Conservation (phyloP, 108 stramenopile species). For the Nitzschia putrida region DNA sequence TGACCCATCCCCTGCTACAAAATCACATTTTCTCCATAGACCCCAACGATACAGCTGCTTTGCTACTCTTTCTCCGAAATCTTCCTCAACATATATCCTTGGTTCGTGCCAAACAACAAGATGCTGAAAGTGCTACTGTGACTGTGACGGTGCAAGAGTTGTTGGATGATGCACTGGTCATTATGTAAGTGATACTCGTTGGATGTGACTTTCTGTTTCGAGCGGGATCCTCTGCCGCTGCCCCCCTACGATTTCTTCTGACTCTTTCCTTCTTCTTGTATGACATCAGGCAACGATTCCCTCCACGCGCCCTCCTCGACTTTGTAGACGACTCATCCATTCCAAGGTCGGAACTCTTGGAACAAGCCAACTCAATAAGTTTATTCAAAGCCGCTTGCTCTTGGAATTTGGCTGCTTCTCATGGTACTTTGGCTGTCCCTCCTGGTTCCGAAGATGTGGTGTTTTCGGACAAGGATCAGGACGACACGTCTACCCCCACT, state of each 20-base stretch:
- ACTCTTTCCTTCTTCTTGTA: not conserved
- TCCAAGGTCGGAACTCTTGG: slow-evolving; percentile 11
- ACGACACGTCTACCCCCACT: no score
- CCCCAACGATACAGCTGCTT: slow-evolving; percentile 22
- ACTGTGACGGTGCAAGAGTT: slow-evolving; percentile 36
- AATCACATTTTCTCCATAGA: slow-evolving; percentile 27
- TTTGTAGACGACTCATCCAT: slow-evolving; percentile 19
- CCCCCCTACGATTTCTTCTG: no score
- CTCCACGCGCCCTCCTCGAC: slow-evolving; percentile 42
- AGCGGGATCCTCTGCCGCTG: not conserved
- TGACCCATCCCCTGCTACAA: slow-evolving; percentile 36
- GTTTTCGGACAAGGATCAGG: not conserved
- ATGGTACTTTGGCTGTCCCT: not conserved
- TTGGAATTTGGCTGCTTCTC: slow-evolving; percentile 37
- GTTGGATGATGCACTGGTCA: slow-evolving; percentile 38
- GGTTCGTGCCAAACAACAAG: not conserved
- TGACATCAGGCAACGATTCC: slow-evolving; percentile 23
- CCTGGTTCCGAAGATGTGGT: not conserved
- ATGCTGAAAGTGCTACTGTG: not conserved
- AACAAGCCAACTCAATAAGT: slow-evolving; percentile 26
- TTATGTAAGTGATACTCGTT: slow-evolving; percentile 36
- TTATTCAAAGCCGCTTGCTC: slow-evolving; percentile 37
- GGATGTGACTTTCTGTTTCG: not conserved
- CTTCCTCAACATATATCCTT: slow-evolving; percentile 23
- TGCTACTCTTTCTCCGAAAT: slow-evolving; percentile 30